A percentile compares a stretch with the other conserved stretches of the same genome.
Evolutionary conservation across 208 protist genomes (phyloP).

Genomic region (Crithidia brevicula): DNA sequence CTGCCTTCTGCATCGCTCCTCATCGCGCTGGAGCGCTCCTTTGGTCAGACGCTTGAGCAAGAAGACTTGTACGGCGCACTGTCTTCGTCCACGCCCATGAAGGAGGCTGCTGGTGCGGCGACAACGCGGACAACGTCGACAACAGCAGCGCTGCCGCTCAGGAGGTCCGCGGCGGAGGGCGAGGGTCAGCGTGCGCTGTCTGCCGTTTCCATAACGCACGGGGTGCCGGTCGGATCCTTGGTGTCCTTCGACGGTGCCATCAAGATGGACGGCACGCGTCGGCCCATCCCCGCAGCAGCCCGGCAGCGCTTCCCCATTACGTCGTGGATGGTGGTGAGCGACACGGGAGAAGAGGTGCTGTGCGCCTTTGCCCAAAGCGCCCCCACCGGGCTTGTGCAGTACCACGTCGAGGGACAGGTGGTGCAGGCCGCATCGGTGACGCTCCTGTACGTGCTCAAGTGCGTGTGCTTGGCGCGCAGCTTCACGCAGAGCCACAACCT

Average conservation of each 20-base stretch:
- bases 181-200: too few relatives aligned
- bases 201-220: slow-evolving; percentile 1
- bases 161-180: neutral
- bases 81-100: neutral
- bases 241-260: slow-evolving; percentile 69
- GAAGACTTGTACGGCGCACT: slow-evolving; percentile 70
- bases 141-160: neutral
- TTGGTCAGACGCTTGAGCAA: slow-evolving; percentile 79
- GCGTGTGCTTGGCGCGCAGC: slow-evolving; percentile 70
- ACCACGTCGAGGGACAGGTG: slow-evolving; percentile 86
- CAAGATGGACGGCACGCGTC: slow-evolving; percentile 27
- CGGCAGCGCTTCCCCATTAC: slow-evolving; percentile 55
- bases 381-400: slow-evolving; percentile 71
- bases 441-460: slow-evolving; percentile 78
- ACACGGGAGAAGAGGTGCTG: slow-evolving; percentile 56
- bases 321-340: slow-evolving; percentile 64
- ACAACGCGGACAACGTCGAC: too few relatives aligned
- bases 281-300: slow-evolving; percentile 46
- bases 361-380: slow-evolving; percentile 66
- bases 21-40: slow-evolving; percentile 83
- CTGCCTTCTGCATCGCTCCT: slow-evolving; percentile 79
- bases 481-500: slow-evolving; percentile 70
- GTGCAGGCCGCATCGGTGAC: slow-evolving; percentile 41
- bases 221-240: slow-evolving; percentile 13
- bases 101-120: too few relatives aligned